Base-by-base conservation (phyloP, 2,329 filamentous ascomycete genomes). In the Talaromyces funiculosus region DNA sequence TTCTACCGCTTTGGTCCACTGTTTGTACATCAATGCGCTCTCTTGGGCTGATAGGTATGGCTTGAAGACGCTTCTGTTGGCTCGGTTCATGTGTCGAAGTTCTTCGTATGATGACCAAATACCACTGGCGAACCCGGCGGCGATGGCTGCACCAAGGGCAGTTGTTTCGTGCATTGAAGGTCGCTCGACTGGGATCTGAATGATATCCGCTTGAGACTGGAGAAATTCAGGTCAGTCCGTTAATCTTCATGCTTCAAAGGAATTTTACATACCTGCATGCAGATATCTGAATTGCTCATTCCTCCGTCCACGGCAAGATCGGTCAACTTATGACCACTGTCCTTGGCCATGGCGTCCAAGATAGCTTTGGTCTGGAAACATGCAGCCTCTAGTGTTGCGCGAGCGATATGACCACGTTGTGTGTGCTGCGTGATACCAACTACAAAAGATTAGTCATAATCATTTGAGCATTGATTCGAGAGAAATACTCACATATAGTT, bases 301-400 rank as follows among this genome's bases (percentile, higher is more conserved):
- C 92, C 92, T 61, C 92, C 92, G 70, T 96, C 92, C 45, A 96
- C 92, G 35, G 90, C 88, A 45, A 96, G 81, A 65, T 87, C 84
- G 61, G 85, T 82, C 33, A 96, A 82, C 64, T 85, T 84, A 71
- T 92, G 87, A 37, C 87, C 86, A 57, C 88, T 92, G 76, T 96
- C 92, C 67, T 88, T 86, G 70, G 90, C 90, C 92, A 96, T 96
- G 64, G 92, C 90, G 70, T 94, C 88, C 24, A 96, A 83, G 68
- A 96, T 96, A 22, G 92, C 92, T 68, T 92, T 92, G 24, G 90
- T 96, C 76, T 96, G 92, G 80, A 90, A 95, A 78, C 92, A 96
- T 38, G 90, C 92, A 4, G 92, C 91, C 76, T 96, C 92, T 57
- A 96, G 84, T 0, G 92, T 96, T 37, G 92, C 92, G 63, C 92